These are phyloP conservation scores for Thermothielavioides terrestris DNA, from an alignment of 495 filamentous ascomycete genomes.

Conservation along the genomic window DNA sequence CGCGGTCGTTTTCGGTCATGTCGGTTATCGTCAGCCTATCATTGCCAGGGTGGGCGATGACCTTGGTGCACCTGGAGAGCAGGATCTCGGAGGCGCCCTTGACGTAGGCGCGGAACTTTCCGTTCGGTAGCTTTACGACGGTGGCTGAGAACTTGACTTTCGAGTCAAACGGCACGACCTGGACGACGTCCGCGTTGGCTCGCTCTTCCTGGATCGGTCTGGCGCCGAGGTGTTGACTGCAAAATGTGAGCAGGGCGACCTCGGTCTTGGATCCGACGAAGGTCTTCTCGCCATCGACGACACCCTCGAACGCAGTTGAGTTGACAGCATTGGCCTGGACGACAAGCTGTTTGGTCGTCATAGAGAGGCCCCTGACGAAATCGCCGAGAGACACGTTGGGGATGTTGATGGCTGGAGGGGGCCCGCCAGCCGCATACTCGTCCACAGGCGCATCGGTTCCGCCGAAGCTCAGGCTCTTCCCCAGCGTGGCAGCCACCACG, in stretches of 20 bases:
- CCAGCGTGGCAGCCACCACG: constrained; percentile 70
- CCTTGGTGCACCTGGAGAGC: constrained; percentile 57
- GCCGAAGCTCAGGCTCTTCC: constrained; percentile 59
- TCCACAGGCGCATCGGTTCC: constrained; percentile 27
- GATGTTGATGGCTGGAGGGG: constrained; percentile 31
- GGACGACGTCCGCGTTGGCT: constrained; percentile 58
- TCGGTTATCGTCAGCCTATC: constrained; percentile 44
- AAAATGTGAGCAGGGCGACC: constrained; percentile 68
- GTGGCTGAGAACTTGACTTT: constrained; percentile 81
- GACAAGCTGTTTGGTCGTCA: constrained; percentile 52
- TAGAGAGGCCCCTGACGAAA: constrained; percentile 41
- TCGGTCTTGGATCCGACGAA: constrained; percentile 91
- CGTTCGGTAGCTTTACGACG: constrained; percentile 55
- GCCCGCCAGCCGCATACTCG: constrained; percentile 4
- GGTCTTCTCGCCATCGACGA: constrained; percentile 59
- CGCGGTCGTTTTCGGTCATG: constrained; percentile 48
- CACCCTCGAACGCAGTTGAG: constrained; percentile 83
- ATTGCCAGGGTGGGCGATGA: constrained; percentile 56
- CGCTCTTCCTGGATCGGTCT: constrained; percentile 59
- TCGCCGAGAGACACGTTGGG: constrained; percentile 25
- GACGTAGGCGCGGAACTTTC: constrained; percentile 62
- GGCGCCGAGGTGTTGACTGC: constrained; percentile 65
- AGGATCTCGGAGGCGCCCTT: constrained; percentile 87
- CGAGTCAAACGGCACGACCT: constrained; percentile 81
- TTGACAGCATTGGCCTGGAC: constrained; percentile 72